phyloP scores from a whole-genome alignment of 106 monocot species.

The Phalaenopsis aphrodite region DNA sequence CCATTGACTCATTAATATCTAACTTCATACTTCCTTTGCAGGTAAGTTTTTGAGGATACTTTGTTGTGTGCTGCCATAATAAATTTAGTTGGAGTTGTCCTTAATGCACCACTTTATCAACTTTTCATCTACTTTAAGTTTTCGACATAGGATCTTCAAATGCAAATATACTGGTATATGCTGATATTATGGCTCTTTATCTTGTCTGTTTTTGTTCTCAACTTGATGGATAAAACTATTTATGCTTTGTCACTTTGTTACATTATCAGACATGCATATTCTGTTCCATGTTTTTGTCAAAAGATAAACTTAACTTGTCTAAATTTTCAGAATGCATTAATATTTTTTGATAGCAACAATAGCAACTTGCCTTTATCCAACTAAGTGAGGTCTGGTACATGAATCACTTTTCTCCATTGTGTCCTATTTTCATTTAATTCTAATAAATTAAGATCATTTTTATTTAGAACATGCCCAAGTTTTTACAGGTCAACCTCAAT shows the following conservation, averaged over 20 bases:
- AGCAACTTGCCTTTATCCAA: no score
- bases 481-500: no score
- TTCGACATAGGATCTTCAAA: background rate
- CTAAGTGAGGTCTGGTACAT: no score
- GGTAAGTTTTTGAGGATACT: constrained; percentile 25
- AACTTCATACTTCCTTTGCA: constrained; percentile 95
- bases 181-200: background rate
- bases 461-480: no score
- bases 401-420: no score
- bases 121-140: background rate
- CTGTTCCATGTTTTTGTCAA: background rate
- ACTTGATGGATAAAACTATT: background rate
- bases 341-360: no score
- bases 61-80: background rate
- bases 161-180: background rate
- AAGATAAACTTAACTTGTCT: no score
- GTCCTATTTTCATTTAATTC: no score
- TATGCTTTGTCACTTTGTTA: background rate
- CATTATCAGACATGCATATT: background rate
- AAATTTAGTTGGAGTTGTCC: background rate
- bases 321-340: no score
- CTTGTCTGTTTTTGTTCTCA: background rate
- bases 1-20: constrained; percentile 91
- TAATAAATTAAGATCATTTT: no score
- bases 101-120: background rate